Percentiles rank a stretch among this genome's conserved stretches.
These are phyloP conservation scores for Candida peoriensis DNA, from an alignment of 805 yeast species.

Conservation along the genomic window DNA sequence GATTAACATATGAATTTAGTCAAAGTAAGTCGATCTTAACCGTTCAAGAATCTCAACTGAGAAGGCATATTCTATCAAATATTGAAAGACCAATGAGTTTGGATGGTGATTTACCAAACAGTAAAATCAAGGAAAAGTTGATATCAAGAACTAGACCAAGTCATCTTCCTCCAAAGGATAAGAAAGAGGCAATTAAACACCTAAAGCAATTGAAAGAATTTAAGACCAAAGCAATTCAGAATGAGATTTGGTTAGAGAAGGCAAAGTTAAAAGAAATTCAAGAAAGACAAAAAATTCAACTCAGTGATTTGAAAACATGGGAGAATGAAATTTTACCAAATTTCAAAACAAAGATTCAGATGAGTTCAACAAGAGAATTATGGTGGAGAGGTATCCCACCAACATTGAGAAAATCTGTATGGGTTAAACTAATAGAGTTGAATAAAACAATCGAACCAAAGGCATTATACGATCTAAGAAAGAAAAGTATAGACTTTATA, in stretches of 20 bases:
- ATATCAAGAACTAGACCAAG: slow-evolving; percentile 54
- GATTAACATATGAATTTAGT: slow-evolving; percentile 18
- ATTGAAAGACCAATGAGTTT: slow-evolving; percentile 27
- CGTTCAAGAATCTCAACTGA: slow-evolving; percentile 28
- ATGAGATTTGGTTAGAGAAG: slow-evolving; percentile 32
- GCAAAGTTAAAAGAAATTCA: slow-evolving; percentile 29
- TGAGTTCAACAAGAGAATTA: slow-evolving; percentile 41
- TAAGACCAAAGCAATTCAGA: slow-evolving; percentile 35
- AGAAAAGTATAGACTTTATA: slow-evolving; percentile 4
- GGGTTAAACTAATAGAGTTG: slow-evolving; percentile 46
- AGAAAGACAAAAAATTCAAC: slow-evolving; percentile 28
- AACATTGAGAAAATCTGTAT: slow-evolving; percentile 40
- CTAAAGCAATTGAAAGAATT: slow-evolving; percentile 44
- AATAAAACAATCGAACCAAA: slow-evolving; percentile 21
- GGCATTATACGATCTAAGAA: slow-evolving; percentile 5
- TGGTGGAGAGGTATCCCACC: slow-evolving; percentile 60
- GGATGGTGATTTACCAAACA: slow-evolving; percentile 12
- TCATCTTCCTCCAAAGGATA: slow-evolving; percentile 61
- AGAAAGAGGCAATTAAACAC: slow-evolving; percentile 49
- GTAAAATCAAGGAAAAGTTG: slow-evolving; percentile 17
- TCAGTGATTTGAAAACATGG: slow-evolving; percentile 40
- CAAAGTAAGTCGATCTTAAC: slow-evolving; percentile 27
- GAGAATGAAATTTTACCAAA: slow-evolving; percentile 31
- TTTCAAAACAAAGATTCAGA: slow-evolving; percentile 29
- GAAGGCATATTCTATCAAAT: slow-evolving; percentile 13